Evolutionary conservation across 306 rosid genomes (phyloP).

Genomic region (Trifolium pratense): DNA sequence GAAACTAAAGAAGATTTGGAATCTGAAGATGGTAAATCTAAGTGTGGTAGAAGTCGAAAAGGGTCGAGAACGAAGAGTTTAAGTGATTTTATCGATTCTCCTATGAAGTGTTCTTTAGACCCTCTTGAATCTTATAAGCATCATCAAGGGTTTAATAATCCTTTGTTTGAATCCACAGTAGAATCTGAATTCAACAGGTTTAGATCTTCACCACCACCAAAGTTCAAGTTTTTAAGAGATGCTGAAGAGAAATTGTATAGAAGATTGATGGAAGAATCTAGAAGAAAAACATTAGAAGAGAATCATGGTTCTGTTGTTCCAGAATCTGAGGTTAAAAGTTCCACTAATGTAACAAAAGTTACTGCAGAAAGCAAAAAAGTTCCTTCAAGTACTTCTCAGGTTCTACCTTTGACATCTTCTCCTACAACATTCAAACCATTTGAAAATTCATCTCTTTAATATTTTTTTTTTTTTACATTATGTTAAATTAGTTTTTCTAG

Average conservation of each 20-base stretch:
- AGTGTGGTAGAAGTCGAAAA: slow-evolving; percentile 58
- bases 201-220: slow-evolving; percentile 87
- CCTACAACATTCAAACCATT: slow-evolving; percentile 59
- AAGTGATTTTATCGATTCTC: slow-evolving; percentile 68
- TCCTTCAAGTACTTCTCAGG: slow-evolving; percentile 77
- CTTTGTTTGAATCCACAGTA: slow-evolving; percentile 72
- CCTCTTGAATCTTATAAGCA: slow-evolving; percentile 59
- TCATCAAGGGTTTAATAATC: slow-evolving; percentile 80
- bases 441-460: slow-evolving; percentile 48
- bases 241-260: slow-evolving; percentile 82
- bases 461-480: slow-evolving; percentile 21
- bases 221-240: slow-evolving; percentile 80
- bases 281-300: slow-evolving; percentile 46
- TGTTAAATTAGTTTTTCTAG: slow-evolving; percentile 40
- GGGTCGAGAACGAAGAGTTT: slow-evolving; percentile 76
- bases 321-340: slow-evolving; percentile 40
- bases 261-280: slow-evolving; percentile 71
- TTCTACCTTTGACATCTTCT: slow-evolving; percentile 82
- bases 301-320: slow-evolving; percentile 43
- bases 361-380: not conserved
- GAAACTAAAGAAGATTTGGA: slow-evolving; percentile 92
- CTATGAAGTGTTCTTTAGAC: slow-evolving; percentile 54
- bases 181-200: slow-evolving; percentile 63
- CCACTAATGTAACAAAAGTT: slow-evolving; percentile 31
- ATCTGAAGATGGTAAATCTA: slow-evolving; percentile 76